These are phyloP conservation scores for Nyssa sinensis DNA, from an alignment of 148 eudicot species.

Conservation along the genomic window DNA sequence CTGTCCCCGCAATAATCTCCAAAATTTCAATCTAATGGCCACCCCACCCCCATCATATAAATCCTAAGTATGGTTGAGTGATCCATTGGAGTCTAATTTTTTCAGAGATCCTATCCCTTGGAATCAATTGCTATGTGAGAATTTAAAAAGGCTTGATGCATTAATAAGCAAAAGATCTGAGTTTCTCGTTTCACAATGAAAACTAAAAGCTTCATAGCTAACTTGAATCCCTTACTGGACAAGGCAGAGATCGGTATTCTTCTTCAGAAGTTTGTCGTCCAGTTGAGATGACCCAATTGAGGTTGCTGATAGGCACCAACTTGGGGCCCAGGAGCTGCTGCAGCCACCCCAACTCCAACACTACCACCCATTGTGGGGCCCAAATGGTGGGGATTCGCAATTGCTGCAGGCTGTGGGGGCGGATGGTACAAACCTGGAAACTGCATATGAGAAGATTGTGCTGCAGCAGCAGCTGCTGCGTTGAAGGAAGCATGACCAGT, in stretches of 20 bases:
- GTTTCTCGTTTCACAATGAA: conserved; percentile 29
- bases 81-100: too few species aligned
- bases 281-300: conserved; percentile 70
- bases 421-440: conserved; percentile 74
- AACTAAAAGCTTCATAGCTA: conserved; percentile 25
- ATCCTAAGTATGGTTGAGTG: too few species aligned
- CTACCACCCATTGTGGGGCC: conserved; percentile 49
- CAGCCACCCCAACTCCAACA: conserved; percentile 58
- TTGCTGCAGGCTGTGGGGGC: conserved; percentile 50
- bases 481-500: conserved; percentile 65
- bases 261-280: conserved; percentile 67
- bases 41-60: too few species aligned
- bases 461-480: conserved; percentile 50
- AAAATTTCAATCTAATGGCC: too few species aligned
- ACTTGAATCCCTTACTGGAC: conserved; percentile 18
- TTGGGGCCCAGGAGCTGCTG: conserved; percentile 60
- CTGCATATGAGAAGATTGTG: conserved; percentile 84
- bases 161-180: conserved; percentile 28
- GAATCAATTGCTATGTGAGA: not conserved
- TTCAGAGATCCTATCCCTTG: too few species aligned
- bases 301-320: conserved; percentile 70
- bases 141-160: conserved; percentile 29
- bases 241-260: conserved; percentile 3
- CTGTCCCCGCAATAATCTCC: too few species aligned
- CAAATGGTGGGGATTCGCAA: conserved; percentile 73